Conservation (phyloP, 2,329 filamentous ascomycete genomes). For the Colletotrichum kahawae region DNA sequence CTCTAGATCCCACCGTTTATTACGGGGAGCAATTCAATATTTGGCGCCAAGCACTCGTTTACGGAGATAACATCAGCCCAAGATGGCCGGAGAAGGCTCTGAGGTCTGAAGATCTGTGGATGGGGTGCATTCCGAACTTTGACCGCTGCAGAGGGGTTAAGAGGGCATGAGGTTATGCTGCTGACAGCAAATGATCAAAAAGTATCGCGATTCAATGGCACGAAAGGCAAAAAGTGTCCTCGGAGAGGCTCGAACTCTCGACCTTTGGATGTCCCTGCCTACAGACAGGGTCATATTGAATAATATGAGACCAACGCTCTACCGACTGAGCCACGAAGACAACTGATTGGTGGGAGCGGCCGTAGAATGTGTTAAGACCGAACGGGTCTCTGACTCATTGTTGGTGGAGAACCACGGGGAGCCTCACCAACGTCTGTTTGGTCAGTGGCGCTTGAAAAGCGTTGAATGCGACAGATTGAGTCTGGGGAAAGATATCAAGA, state of each 20-base stretch:
- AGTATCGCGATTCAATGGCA: background rate
- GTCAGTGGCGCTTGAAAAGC: background rate
- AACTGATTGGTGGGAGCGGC: fast-evolving
- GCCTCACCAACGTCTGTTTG: background rate
- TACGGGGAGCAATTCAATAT: background rate
- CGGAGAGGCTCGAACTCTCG: constrained; percentile 20
- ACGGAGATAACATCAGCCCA: background rate
- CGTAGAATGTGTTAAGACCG: fast-evolving
- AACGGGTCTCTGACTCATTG: background rate
- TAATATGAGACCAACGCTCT: constrained; percentile 22
- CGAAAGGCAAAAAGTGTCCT: background rate
- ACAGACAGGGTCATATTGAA: background rate
- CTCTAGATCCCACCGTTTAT: background rate
- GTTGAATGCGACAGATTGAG: background rate
- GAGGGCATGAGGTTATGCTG: background rate
- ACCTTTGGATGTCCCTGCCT: constrained; percentile 18
- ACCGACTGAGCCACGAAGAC: constrained; percentile 20
- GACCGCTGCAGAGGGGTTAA: background rate
- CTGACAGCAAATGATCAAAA: background rate
- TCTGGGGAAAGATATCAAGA: background rate
- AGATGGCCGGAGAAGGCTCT: background rate
- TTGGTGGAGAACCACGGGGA: background rate
- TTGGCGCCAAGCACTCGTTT: background rate
- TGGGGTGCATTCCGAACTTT: background rate
- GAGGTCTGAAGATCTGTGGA: background rate